Evolutionary conservation across 768 basidiomycete genomes (phyloP).

Genomic region (Serpula lacrymans): DNA sequence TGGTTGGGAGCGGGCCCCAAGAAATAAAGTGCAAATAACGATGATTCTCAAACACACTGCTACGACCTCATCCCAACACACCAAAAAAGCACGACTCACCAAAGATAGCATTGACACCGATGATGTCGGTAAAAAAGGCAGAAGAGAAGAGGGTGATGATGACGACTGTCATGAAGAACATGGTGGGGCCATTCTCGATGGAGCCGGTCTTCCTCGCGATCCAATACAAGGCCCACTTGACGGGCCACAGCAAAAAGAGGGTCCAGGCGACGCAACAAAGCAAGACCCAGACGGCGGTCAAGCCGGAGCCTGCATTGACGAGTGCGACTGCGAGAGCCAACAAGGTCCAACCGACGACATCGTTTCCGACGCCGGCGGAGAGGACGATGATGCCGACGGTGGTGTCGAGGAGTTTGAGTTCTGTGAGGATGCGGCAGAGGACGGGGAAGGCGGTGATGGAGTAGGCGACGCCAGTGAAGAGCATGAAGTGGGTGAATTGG

Average conservation of each 20-base stretch:
- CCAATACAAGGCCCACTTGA: conserved; percentile 61
- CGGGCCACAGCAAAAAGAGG: conserved; percentile 68
- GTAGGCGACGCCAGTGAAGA: conserved; percentile 91
- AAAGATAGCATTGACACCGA: conserved; percentile 91
- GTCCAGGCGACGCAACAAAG: conserved; percentile 79
- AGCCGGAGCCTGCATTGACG: conserved; percentile 81
- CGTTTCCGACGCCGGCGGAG: conserved; percentile 88
- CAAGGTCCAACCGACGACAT: conserved; percentile 84
- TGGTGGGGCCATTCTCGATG: conserved; percentile 76
- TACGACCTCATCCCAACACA: neutral
- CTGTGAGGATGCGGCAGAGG: conserved; percentile 82
- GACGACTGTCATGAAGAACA: conserved; percentile 84
- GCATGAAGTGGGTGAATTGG: conserved; percentile 86
- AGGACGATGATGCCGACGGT: conserved; percentile 91
- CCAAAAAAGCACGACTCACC: conserved; percentile 39
- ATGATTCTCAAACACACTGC: neutral
- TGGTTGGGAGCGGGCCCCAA: neutral
- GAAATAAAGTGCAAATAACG: no score
- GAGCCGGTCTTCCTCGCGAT: conserved; percentile 78
- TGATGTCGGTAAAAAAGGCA: conserved; percentile 91
- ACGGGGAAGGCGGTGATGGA: conserved; percentile 88
- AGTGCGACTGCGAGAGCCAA: conserved; percentile 90
- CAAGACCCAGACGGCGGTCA: conserved; percentile 84
- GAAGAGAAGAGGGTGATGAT: conserved; percentile 80
- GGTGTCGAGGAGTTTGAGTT: conserved; percentile 88